Evolutionary conservation across 805 yeast species (phyloP).

Genomic region (Yarrowia sp.): DNA sequence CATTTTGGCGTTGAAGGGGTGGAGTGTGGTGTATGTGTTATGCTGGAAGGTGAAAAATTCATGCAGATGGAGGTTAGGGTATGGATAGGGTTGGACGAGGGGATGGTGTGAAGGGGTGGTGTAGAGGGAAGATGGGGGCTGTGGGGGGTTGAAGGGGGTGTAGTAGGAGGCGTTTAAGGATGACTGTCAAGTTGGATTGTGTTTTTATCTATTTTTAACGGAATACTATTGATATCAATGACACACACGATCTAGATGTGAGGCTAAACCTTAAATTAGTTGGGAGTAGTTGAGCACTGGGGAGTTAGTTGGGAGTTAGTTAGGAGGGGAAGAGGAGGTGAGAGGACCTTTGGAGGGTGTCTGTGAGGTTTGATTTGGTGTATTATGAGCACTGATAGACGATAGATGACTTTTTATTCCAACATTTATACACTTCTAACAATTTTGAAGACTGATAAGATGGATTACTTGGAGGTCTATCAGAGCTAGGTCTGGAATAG

Average conservation of each 20-base stretch:
- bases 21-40: constrained; percentile 1
- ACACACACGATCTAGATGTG: not conserved
- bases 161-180: not conserved
- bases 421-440: too few species aligned
- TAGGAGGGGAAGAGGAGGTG: too few species aligned
- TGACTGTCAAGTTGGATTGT: not conserved
- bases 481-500: too few species aligned
- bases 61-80: constrained; percentile 31
- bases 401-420: too few species aligned
- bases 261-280: not conserved
- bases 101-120: not conserved
- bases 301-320: not conserved
- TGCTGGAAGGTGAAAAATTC: constrained; percentile 30
- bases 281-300: not conserved
- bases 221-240: too few species aligned
- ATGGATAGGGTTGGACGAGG: constrained; percentile 9
- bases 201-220: too few species aligned
- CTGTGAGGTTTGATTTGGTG: too few species aligned
- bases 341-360: too few species aligned
- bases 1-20: not conserved
- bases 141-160: not conserved
- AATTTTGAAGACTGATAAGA: too few species aligned
- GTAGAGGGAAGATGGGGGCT: not conserved
- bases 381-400: too few species aligned
- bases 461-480: too few species aligned